Conservation (phyloP, 495 filamentous ascomycete species). For the Hypoxylon rickii region DNA sequence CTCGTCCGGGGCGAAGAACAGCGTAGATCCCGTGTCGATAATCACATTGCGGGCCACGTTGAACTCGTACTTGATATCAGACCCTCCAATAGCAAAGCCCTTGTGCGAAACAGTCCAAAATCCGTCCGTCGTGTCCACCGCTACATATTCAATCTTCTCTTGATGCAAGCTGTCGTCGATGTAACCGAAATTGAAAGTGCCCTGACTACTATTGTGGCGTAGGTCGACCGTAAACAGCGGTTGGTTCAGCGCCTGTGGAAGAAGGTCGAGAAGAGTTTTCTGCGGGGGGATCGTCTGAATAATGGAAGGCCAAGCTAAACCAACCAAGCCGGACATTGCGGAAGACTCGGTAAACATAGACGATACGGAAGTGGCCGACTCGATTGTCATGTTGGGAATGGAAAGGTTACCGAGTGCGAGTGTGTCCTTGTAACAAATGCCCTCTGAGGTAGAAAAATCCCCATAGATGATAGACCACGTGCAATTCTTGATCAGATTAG, state of each 20-base stretch:
- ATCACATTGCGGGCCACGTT: slow-evolving; percentile 59
- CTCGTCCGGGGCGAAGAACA: slow-evolving; percentile 66
- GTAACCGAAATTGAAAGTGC: slow-evolving; percentile 78
- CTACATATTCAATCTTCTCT: slow-evolving; percentile 60
- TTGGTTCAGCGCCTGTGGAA: slow-evolving; percentile 49
- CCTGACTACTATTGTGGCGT: slow-evolving; percentile 63
- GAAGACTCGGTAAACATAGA: slow-evolving; percentile 31
- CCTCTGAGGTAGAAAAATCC: slow-evolving; percentile 49
- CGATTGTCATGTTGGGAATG: slow-evolving; percentile 62
- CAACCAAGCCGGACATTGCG: slow-evolving; percentile 44
- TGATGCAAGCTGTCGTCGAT: slow-evolving; percentile 63
- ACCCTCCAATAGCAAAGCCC: slow-evolving; percentile 61
- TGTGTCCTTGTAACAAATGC: slow-evolving; percentile 46
- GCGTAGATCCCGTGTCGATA: slow-evolving; percentile 75
- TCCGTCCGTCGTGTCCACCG: slow-evolving; percentile 62
- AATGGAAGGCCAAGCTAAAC: slow-evolving; percentile 43
- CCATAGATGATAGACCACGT: slow-evolving; percentile 75
- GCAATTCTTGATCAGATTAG: slow-evolving; percentile 51
- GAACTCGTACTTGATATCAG: slow-evolving; percentile 43
- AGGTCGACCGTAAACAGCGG: slow-evolving; percentile 74
- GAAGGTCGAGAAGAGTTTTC: slow-evolving; percentile 71
- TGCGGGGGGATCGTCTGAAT: slow-evolving; percentile 53
- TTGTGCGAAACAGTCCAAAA: slow-evolving; percentile 65
- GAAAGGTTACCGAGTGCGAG: slow-evolving; percentile 51
- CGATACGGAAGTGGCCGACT: slow-evolving; percentile 41